phyloP scores from a whole-genome alignment of 2,329 filamentous ascomycete genomes.

The Penicillium sp. region DNA sequence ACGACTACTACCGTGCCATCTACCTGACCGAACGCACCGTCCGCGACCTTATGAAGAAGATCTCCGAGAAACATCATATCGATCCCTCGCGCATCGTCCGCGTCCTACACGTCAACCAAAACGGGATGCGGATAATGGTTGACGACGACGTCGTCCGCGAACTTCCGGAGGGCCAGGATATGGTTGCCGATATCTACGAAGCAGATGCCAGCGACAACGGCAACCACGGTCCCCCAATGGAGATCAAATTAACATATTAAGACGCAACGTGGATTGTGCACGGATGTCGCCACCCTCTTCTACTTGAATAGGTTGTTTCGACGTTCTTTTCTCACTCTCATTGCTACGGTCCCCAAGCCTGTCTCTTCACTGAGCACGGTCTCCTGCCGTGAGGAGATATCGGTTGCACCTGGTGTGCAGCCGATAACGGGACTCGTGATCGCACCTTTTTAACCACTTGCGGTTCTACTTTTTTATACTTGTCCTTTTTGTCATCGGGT shows the following conservation, averaged over 20 bases:
- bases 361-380: neutral
- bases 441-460: neutral
- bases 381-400: neutral
- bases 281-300: neutral
- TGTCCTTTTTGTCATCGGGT: constrained; percentile 17
- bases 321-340: neutral
- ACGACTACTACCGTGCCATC: constrained; percentile 74
- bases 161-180: constrained; percentile 86
- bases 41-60: constrained; percentile 67
- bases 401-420: constrained; percentile 10
- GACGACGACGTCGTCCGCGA: constrained; percentile 87
- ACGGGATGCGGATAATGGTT: constrained; percentile 77
- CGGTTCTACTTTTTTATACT: constrained; percentile 4
- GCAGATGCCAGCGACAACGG: constrained; percentile 9
- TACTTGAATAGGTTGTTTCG: neutral
- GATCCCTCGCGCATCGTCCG: constrained; percentile 70
- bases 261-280: neutral
- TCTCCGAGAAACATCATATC: constrained; percentile 77
- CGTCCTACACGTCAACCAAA: constrained; percentile 68
- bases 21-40: constrained; percentile 78
- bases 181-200: constrained; percentile 70
- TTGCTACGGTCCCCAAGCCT: neutral
- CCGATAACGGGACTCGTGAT: neutral
- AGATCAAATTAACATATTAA: constrained; percentile 56
- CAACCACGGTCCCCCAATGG: constrained; percentile 31